These are phyloP conservation scores for Cercophora scortea DNA, from an alignment of 495 filamentous ascomycete species.

Conservation along the genomic window DNA sequence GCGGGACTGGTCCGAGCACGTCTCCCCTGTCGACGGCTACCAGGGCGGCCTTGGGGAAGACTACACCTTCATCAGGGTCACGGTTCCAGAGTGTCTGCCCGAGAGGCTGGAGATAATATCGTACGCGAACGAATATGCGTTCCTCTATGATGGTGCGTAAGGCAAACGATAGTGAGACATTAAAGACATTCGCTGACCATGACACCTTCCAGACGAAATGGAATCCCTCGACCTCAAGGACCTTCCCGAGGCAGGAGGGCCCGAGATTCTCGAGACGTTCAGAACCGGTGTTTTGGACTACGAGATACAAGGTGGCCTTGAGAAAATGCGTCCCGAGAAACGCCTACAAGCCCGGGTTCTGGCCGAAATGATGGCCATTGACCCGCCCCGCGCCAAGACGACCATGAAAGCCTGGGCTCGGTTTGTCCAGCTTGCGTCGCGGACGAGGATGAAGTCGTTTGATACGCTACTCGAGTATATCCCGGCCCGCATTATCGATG, in stretches of 20 bases:
- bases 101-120: constrained; percentile 34
- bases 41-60: constrained; percentile 18
- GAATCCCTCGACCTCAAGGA: not conserved
- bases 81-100: constrained; percentile 30
- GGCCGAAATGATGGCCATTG: constrained; percentile 3
- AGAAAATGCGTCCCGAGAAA: not conserved
- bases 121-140: constrained; percentile 37
- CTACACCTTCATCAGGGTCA: constrained; percentile 18
- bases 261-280: constrained; percentile 1
- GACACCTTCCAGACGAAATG: constrained; percentile 1
- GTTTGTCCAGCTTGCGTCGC: constrained; percentile 1
- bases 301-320: not conserved
- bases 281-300: not conserved
- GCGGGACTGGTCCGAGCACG: constrained; percentile 22
- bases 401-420: constrained; percentile 2
- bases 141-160: constrained; percentile 29
- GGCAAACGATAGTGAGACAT: not conserved
- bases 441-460: not conserved
- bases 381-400: constrained; percentile 1
- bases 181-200: not conserved
- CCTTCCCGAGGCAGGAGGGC: not conserved
- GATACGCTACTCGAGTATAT: not conserved
- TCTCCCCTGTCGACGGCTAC: constrained; percentile 13
- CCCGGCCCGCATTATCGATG: constrained; percentile 1
- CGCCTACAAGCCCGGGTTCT: constrained; percentile 1